phyloP scores from a whole-genome alignment of 352 stramenopile genomes.

The Phytophthora podocarpi region DNA sequence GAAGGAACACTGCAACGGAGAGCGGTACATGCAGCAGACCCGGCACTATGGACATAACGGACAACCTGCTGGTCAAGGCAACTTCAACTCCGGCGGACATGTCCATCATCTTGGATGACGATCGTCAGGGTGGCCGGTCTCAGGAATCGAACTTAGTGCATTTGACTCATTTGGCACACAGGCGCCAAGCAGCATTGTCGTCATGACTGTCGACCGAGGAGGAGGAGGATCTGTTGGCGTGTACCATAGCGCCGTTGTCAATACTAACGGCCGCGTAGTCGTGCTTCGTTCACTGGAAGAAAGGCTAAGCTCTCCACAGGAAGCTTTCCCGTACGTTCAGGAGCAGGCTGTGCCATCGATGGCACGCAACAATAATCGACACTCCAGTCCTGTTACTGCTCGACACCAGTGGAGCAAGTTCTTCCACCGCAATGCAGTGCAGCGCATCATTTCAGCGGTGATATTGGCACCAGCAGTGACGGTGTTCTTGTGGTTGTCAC shows the following conservation, averaged over 20 bases:
- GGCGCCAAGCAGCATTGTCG: slow-evolving; percentile 4
- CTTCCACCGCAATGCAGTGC: slow-evolving; percentile 55
- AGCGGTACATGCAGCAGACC: too few relatives aligned
- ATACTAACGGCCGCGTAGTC: background rate
- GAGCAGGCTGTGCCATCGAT: slow-evolving; percentile 1
- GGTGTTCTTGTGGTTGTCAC: slow-evolving; percentile 68
- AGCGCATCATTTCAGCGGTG: slow-evolving; percentile 60
- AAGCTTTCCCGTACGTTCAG: slow-evolving; percentile 17
- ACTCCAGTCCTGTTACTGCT: too few relatives aligned
- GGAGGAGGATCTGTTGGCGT: background rate
- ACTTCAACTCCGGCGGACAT: too few relatives aligned
- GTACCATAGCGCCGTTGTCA: background rate
- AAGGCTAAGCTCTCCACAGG: slow-evolving; percentile 12
- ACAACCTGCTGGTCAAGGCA: slow-evolving; percentile 7
- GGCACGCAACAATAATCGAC: background rate
- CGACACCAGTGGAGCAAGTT: slow-evolving; percentile 26
- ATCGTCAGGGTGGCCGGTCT: slow-evolving; percentile 17
- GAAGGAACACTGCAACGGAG: background rate
- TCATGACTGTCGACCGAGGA: slow-evolving; percentile 9
- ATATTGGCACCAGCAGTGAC: slow-evolving; percentile 66
- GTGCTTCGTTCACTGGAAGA: background rate
- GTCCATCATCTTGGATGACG: background rate
- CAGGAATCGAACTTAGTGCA: too few relatives aligned
- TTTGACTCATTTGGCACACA: too few relatives aligned
- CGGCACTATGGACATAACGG: too few relatives aligned